Base-by-base conservation (phyloP, 2,329 filamentous ascomycete genomes). In the Dactylellina parvicollis region DNA sequence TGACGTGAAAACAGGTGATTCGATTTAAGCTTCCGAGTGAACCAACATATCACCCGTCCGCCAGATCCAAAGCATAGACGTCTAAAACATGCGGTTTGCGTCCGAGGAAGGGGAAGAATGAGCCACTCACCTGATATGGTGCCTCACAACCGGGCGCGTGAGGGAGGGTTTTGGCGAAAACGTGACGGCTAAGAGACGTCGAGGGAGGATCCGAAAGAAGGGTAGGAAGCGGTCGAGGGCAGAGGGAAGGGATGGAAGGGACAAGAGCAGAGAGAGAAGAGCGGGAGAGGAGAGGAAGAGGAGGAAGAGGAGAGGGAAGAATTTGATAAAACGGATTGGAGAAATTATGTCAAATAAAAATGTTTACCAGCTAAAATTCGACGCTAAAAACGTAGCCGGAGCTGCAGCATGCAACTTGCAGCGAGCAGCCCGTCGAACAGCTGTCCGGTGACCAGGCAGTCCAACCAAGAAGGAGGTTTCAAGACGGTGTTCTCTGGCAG, bases 381-480 rank as follows among this genome's bases (percentile, higher is more conserved):
- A 56, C 60, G 60, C 60, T 65, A 65, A 56, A 40, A 36, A 56
- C 49, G 49, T 52, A 55, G 52, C 44, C 38, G 60, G 38, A 65
- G 60, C 60, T 65, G 60, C 62, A 54, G 49, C n/a, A 46, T 67
- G 62, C 50, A 59, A 36, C 38, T 66, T 50, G 10, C 50, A 40
- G 26, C 26, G 61, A 66, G 60, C 60, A 66, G 52, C 16, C 64
- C 47, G 55, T 46, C 38, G 65, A 60, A 54, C 56, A 71, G 66
- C 66, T 71, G 66, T 71, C 66, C 66, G 66, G 66, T 71, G 66
- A 71, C 40, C 64, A 54, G n/a, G n/a, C n/a, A 60, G 22, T 59
- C 42, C 44, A 22, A 30, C 16, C 34, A 38, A 38, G 34, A 38
- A 38, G 34, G n/a, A n/a, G n/a, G n/a, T n/a, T n/a, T n/a, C n/a